phyloP scores from a whole-genome alignment of 805 yeast species.

The Spathaspora boniae region DNA sequence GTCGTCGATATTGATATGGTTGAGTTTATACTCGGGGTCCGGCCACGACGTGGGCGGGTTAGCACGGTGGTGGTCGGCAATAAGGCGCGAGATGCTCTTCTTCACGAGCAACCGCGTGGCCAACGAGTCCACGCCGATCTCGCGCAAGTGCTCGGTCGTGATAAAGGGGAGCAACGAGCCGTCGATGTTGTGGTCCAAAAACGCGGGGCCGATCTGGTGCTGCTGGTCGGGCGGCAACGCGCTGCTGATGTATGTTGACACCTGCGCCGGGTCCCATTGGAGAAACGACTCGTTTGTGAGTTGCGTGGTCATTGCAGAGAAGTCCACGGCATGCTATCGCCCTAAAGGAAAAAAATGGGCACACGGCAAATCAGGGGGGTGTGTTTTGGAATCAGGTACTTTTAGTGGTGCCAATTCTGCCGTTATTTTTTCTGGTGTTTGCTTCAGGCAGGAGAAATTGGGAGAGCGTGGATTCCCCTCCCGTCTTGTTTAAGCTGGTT shows the following conservation, averaged over 20 bases:
- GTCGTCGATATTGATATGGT: constrained; percentile 31
- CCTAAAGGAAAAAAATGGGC: too few relatives aligned
- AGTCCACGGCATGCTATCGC: too few relatives aligned
- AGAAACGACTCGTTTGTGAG: constrained; percentile 31
- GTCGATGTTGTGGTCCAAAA: constrained; percentile 59
- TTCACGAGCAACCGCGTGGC: constrained; percentile 59
- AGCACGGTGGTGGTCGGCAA: constrained; percentile 30
- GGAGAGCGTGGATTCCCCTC: background rate
- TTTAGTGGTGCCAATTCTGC: background rate
- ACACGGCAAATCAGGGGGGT: background rate
- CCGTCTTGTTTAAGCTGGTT: background rate
- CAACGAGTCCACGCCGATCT: constrained; percentile 58
- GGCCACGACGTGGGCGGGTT: constrained; percentile 22
- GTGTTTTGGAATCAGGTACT: background rate
- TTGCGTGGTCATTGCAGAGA: constrained; percentile 17
- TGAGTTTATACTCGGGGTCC: constrained; percentile 27
- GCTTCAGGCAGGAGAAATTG: too few relatives aligned
- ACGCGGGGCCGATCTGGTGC: constrained; percentile 23
- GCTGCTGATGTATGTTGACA: constrained; percentile 29
- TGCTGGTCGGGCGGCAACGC: constrained; percentile 20
- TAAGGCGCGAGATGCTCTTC: constrained; percentile 53
- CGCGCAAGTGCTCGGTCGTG: constrained; percentile 66
- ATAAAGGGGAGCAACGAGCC: constrained; percentile 72
- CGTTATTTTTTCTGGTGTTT: background rate
- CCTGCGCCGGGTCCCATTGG: constrained; percentile 46